Evolutionary conservation across 1,284 basidiomycete genomes (phyloP).

Genomic region (Malassezia restricta): DNA sequence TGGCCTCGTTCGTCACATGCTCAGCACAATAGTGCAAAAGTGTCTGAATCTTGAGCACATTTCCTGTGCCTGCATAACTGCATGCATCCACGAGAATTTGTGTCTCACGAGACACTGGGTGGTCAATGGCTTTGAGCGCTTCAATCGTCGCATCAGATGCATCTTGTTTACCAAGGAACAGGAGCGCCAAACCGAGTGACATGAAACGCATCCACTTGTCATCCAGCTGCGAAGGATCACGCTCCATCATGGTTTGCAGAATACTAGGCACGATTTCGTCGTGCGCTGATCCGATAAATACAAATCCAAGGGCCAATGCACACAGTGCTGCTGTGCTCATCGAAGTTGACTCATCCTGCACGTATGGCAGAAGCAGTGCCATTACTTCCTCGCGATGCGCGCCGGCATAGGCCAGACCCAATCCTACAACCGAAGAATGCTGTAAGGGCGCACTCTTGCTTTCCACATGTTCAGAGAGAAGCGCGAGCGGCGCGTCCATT

Average conservation of each 20-base stretch:
- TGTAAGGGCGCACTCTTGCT: slow-evolving; percentile 73
- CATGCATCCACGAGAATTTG: slow-evolving; percentile 88
- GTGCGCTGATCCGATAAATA: slow-evolving; percentile 88
- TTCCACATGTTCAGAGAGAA: slow-evolving; percentile 81
- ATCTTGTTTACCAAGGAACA: slow-evolving; percentile 60
- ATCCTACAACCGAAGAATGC: slow-evolving; percentile 63
- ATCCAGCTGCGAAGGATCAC: slow-evolving; percentile 36
- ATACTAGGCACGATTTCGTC: slow-evolving; percentile 84
- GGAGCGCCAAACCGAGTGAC: slow-evolving; percentile 73
- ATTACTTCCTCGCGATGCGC: slow-evolving; percentile 73
- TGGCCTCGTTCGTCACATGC: slow-evolving; percentile 57
- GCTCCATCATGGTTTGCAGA: slow-evolving; percentile 74
- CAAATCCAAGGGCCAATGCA: slow-evolving; percentile 78
- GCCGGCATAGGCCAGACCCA: slow-evolving; percentile 82
- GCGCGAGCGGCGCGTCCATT: slow-evolving; percentile 80
- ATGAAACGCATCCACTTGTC: slow-evolving; percentile 83
- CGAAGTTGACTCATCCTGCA: slow-evolving; percentile 49
- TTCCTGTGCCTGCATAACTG: slow-evolving; percentile 86
- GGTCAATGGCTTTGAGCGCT: slow-evolving; percentile 86
- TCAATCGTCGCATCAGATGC: slow-evolving; percentile 87
- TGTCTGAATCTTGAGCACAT: slow-evolving; percentile 83
- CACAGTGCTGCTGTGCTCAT: slow-evolving; percentile 84
- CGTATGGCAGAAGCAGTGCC: slow-evolving; percentile 34
- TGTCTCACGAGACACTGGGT: slow-evolving; percentile 78
- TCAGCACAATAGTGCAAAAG: slow-evolving; percentile 91